Base-by-base conservation (phyloP, 495 filamentous ascomycete species). In the Podospora fimiseda region DNA sequence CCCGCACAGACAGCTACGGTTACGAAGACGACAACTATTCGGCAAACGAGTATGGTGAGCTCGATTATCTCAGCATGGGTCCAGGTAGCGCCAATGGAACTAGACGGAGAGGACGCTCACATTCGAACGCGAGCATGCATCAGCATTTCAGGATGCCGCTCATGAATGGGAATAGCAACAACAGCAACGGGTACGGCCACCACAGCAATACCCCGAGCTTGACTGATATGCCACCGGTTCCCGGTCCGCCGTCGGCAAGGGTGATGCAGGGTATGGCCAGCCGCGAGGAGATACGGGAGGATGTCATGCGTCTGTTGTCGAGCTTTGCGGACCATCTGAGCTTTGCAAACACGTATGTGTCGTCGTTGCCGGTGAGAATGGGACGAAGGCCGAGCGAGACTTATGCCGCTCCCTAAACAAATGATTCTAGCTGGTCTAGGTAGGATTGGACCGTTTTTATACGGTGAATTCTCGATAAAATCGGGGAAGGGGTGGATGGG, bases 231-330 rank as follows among this genome's bases (percentile, higher is more conserved):
- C 60, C 62, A 2, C 68, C 72, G 1, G 58, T 73, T 0, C 69
- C 74, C 0, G 65, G 63, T 9, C 70, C 70, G 18, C 76, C 80
- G 41, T 69, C 73, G 30, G 57, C 66, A 16, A 73, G 69, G n/a
- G 75, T 78, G 24, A 65, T 84, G 59, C 69, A 73, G 48, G 77
- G 78, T 9, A 62, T 74, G 27, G 79, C 77, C 9, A 73, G 70
- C 9, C 60, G 67, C 0, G 69, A 70, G 13, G 69, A 81, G 50
- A 68, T 84, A 56, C 58, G 67, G n/a, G 71, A 74, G 5, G 82
- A 85, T 67, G 59, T 84, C 49, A 69, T 72, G 48, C 62, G 80
- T 4, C 59, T 82, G 38, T 59, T 84, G 24, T 74, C 67, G 6
- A 76, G 70, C 40, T 66, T 82, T 9, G 63, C 67, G 18, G 72